Evolutionary conservation across 768 basidiomycete genomes (phyloP), one percentile per base, ranked within the genome.

Genomic region (Russula brevipes): DNA sequence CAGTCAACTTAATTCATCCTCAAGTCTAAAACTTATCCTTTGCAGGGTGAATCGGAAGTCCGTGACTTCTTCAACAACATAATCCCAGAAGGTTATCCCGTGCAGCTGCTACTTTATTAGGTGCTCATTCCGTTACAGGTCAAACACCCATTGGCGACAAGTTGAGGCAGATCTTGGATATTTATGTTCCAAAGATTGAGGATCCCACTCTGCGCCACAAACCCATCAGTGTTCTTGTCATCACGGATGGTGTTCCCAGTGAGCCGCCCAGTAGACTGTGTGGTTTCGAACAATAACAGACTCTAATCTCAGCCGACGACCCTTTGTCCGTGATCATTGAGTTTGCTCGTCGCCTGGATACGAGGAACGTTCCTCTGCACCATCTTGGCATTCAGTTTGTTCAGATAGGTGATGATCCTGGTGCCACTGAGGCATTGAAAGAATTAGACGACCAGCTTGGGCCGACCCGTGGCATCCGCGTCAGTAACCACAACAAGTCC

Each of bases 241-340:
- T 78, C 61, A 78, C 78, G 0, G 75, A 75, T 54, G 73, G 75
- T 53, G 76, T 76, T 3, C 76, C 80, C 0, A 79, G 79, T 69
- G 71, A 73, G 72, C 44, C 42, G 5, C 17, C 70, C 65, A 39
- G 36, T 42, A 11, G 60, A 44, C 11, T 36, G 41, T 1, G 8
- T 47, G 33, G 12, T 49, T 31, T 47, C 7, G 19, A 39, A 24
- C 36, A 31, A 38, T 8, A 54, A 16, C 51, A 33, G 30, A 59
- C 49, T 5, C 9, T 44, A 24, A 47, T 19, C 46, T 39, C 42
- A 70, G 69, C 64, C 45, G 70, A 71, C 41, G 70, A 70, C 8
- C 69, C 69, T 17, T 47, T 49, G 38, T 36, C 51, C 10, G 66
- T 67, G 6, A 70, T 71, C 44, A 49, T 70, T 10, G 50, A 63